These are phyloP conservation scores for Purpureocillium lavendulum DNA, from an alignment of 2,329 filamentous ascomycete species.

Conservation along the genomic window DNA sequence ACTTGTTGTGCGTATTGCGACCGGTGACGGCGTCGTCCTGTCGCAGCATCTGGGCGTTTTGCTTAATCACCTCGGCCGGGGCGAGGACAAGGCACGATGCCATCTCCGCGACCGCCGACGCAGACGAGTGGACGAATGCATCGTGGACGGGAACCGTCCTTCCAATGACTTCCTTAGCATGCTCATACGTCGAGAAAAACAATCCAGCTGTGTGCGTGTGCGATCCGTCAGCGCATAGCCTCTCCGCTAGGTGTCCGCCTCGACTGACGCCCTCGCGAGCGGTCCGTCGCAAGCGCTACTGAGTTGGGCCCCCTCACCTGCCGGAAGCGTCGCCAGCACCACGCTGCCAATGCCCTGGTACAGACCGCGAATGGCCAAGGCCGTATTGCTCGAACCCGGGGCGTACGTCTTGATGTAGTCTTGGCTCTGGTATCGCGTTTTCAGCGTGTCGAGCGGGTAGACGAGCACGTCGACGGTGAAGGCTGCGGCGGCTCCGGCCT, in stretches of 20 bases:
- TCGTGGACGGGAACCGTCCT: slow-evolving; percentile 48
- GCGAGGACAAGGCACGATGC: slow-evolving; percentile 82
- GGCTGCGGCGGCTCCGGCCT: slow-evolving; percentile 80
- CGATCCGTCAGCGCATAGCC: no score
- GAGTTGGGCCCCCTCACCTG: slow-evolving; percentile 52
- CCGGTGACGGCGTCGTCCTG: slow-evolving; percentile 10
- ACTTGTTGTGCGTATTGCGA: slow-evolving; percentile 13
- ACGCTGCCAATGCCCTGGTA: slow-evolving; percentile 86
- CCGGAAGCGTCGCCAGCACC: slow-evolving; percentile 80
- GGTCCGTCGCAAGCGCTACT: background rate
- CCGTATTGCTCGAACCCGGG: slow-evolving; percentile 42
- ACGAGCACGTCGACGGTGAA: slow-evolving; percentile 80
- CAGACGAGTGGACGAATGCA: slow-evolving; percentile 62
- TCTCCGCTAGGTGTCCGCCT: no score
- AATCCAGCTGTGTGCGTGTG: slow-evolving; percentile 54
- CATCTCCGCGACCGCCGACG: slow-evolving; percentile 71
- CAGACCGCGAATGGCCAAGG: slow-evolving; percentile 58
- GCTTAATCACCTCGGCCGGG: slow-evolving; percentile 85
- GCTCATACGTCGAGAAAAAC: slow-evolving; percentile 89
- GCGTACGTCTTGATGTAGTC: slow-evolving; percentile 63
- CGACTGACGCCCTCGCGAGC: background rate
- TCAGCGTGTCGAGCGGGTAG: slow-evolving; percentile 83
- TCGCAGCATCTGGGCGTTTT: slow-evolving; percentile 80
- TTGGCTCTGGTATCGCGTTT: slow-evolving; percentile 75
- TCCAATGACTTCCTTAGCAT: slow-evolving; percentile 56